Base-by-base conservation (phyloP, 2,329 filamentous ascomycete species). In the Leptographium wingfieldii region DNA sequence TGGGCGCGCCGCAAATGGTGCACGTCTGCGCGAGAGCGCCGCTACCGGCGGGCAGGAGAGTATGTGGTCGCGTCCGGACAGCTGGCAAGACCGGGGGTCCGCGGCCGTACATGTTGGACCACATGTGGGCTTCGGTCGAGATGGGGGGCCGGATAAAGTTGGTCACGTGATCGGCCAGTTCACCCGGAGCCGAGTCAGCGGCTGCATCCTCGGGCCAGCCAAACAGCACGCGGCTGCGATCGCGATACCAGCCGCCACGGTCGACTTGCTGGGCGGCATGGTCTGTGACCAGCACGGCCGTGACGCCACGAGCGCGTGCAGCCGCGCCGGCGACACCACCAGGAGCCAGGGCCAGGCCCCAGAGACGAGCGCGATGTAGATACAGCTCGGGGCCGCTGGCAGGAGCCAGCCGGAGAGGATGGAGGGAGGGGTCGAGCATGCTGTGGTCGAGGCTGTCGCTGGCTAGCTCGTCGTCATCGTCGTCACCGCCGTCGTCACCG, bases 61-160 rank as follows among this genome's bases (percentile, higher is more conserved):
- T n/a, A 22, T 16, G 43, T 9, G 25, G 25, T 5, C n/a, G 52
- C 40, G 55, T 22, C 31, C 9, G 33, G 33, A 9, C 46, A 16
- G 57, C 56, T 38, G 64, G 65, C 52, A 22, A 43, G 46, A 53
- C 46, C 22, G 73, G 71, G 0, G 73, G 70, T 0, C 77, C 78
- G n/a, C 71, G 70, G 22, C 79, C 80, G 65, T 84, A 83, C 76
- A 83, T 80, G 75, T 78, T 81, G 62, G 83, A 77, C 76, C 80
- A 83, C 53, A 79, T 72, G 46, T 71, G 70, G 0, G 75, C 81
- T 67, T 84, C 81, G 2, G 80, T 62, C 16, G 64, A 63, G 16
- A 43, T n/a, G 51, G 56, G 25, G 6, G 59, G 54, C 1, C 7
- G 49, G 22, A 22, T 2, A 43, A 43, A 57, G 19, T n/a, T 12